phyloP scores from a whole-genome alignment of 2,329 filamentous ascomycete species.

The Aschersonia sp. region DNA sequence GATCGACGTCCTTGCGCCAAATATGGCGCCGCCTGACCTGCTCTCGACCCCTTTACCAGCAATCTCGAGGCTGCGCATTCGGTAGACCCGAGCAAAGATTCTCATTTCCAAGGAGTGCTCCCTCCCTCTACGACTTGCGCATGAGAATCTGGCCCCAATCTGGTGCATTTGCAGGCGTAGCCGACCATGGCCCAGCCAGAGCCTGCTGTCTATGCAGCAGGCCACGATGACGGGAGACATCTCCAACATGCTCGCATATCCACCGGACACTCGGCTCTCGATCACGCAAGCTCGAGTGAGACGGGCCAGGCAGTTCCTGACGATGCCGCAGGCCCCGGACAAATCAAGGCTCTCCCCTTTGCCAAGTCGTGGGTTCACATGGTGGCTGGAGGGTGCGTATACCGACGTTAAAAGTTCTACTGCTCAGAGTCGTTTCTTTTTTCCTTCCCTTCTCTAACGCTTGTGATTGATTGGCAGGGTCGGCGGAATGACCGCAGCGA shows the following conservation, averaged over 20 bases:
- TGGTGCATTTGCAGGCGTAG: too few species aligned
- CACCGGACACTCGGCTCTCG: conserved; percentile 24
- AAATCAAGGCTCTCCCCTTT: conserved; percentile 31
- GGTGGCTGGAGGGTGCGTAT: conserved; percentile 69
- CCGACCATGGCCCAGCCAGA: conserved; percentile 18
- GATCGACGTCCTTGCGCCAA: not conserved
- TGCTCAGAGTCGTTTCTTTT: not conserved
- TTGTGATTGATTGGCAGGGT: conserved; percentile 34
- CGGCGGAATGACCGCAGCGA: conserved; percentile 80
- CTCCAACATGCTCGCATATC: conserved; percentile 15
- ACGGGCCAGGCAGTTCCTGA: conserved; percentile 39
- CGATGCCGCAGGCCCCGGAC: conserved; percentile 17
- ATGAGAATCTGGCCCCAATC: too few species aligned
- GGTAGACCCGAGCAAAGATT: not conserved
- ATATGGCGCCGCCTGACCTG: not conserved
- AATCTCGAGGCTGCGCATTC: not conserved
- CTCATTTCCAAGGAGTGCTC: too few species aligned
- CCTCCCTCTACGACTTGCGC: too few species aligned
- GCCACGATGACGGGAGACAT: conserved; percentile 15
- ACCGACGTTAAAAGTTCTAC: not conserved
- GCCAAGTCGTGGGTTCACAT: conserved; percentile 85
- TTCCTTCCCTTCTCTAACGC: not conserved
- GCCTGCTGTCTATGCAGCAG: conserved; percentile 12
- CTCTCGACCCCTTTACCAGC: not conserved
- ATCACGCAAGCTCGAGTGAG: conserved; percentile 49